Evolutionary conservation across 2,329 filamentous ascomycete genomes (phyloP).

Genomic region (Penicillium sp.): DNA sequence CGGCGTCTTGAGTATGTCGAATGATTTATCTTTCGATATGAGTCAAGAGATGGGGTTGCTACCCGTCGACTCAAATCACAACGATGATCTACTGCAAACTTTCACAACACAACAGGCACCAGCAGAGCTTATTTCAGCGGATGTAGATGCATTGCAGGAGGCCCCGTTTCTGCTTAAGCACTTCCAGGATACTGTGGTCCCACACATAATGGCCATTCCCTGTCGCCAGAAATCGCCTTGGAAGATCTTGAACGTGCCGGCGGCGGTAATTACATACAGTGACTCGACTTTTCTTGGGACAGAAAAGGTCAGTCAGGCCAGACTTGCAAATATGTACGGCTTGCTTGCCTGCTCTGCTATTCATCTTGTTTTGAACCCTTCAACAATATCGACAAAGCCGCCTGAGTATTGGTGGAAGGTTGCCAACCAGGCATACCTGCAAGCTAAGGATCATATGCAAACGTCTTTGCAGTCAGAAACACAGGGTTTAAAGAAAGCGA

Average conservation of each 20-base stretch:
- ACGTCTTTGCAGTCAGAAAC: constrained; percentile 26
- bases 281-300: constrained; percentile 26
- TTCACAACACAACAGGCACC: constrained; percentile 9
- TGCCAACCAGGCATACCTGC: constrained; percentile 20
- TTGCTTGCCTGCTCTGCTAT: constrained; percentile 26
- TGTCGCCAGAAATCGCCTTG: constrained; percentile 28
- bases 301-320: constrained; percentile 24
- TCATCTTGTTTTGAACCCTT: constrained; percentile 17
- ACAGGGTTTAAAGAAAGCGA: constrained; percentile 25
- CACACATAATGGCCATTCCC: constrained; percentile 26
- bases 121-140: constrained; percentile 4
- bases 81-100: constrained; percentile 1
- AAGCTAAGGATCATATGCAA: constrained; percentile 28
- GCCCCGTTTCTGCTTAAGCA: constrained; percentile 24
- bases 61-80: not conserved
- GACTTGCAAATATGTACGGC: constrained; percentile 26
- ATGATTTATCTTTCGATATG: constrained; percentile 12
- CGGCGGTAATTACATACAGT: constrained; percentile 25
- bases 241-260: constrained; percentile 27
- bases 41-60: constrained; percentile 6
- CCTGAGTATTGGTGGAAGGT: constrained; percentile 21
- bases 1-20: constrained; percentile 10
- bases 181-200: constrained; percentile 28
- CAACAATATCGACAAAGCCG: constrained; percentile 6
- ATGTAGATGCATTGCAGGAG: constrained; percentile 15